Conservation (phyloP, 2,329 filamentous ascomycete species). For the Chrysoporthe puriensis region DNA sequence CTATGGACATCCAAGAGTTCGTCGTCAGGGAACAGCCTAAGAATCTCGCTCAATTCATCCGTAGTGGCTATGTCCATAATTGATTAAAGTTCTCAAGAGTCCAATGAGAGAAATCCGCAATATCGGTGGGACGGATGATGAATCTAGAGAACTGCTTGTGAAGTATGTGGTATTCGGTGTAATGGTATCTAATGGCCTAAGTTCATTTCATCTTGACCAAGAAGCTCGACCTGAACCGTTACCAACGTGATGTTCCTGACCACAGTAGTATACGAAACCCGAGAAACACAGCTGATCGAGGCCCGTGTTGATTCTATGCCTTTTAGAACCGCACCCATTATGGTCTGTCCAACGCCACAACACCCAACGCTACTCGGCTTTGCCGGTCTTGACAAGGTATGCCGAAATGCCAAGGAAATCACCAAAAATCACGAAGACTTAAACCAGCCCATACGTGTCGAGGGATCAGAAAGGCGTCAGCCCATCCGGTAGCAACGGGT, state of each 20-base stretch:
- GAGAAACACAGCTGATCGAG: neutral
- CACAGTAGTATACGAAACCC: neutral
- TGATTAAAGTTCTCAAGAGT: neutral
- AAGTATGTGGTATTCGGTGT: neutral
- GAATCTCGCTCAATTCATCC: no score
- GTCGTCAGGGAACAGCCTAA: no score
- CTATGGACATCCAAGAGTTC: no score
- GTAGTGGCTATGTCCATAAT: neutral
- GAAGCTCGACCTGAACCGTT: neutral
- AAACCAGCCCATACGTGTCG: neutral
- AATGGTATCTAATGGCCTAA: neutral
- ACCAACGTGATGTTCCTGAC: neutral
- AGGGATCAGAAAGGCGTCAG: conserved; percentile 39
- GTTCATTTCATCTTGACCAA: neutral
- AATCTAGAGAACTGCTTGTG: neutral
- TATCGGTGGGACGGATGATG: neutral
- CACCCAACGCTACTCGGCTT: conserved; percentile 7
- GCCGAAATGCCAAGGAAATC: neutral
- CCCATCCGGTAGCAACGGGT: conserved; percentile 43
- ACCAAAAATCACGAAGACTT: neutral
- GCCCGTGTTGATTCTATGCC: neutral
- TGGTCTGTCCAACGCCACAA: conserved; percentile 13
- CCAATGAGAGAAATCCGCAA: neutral
- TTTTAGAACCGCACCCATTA: neutral
- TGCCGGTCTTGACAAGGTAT: neutral